Evolutionary conservation across 345 rosid genomes (phyloP).

Genomic region (Bretschneidera sinensis): DNA sequence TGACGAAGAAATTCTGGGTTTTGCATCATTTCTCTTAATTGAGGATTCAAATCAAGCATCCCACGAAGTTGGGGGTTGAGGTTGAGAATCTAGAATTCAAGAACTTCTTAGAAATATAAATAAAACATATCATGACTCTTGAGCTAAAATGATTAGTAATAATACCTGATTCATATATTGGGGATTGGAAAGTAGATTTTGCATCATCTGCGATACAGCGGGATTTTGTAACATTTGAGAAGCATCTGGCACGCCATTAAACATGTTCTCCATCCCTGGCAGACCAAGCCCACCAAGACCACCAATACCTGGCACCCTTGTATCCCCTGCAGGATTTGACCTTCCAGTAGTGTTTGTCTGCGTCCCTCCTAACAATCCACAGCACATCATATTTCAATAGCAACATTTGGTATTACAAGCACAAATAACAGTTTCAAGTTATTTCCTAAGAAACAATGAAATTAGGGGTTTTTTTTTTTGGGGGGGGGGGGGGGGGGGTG

Average conservation of each 20-base stretch:
- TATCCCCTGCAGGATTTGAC: constrained; percentile 45
- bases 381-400: not conserved
- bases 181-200: constrained; percentile 66
- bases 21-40: constrained; percentile 84
- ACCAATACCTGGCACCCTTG: constrained; percentile 51
- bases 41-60: constrained; percentile 65
- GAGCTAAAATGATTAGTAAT: constrained; percentile 5
- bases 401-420: not conserved
- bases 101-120: constrained; percentile 2
- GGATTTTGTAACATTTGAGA: constrained; percentile 70
- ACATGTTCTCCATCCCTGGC: constrained; percentile 50
- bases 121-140: constrained; percentile 7
- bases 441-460: not conserved
- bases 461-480: no score
- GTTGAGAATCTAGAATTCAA: constrained; percentile 39
- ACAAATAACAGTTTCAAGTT: not conserved
- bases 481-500: no score
- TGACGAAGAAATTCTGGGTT: constrained; percentile 78
- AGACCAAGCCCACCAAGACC: constrained; percentile 69
- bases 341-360: constrained; percentile 50
- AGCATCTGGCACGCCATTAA: constrained; percentile 55
- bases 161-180: constrained; percentile 81
- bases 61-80: constrained; percentile 53
- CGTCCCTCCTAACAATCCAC: constrained; percentile 33
- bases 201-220: constrained; percentile 81